A percentile compares a stretch with the other conserved stretches of the same genome.
Evolutionary conservation across 192 early-diverging fungal species (phyloP).

Genomic region (Podila epigama): DNA sequence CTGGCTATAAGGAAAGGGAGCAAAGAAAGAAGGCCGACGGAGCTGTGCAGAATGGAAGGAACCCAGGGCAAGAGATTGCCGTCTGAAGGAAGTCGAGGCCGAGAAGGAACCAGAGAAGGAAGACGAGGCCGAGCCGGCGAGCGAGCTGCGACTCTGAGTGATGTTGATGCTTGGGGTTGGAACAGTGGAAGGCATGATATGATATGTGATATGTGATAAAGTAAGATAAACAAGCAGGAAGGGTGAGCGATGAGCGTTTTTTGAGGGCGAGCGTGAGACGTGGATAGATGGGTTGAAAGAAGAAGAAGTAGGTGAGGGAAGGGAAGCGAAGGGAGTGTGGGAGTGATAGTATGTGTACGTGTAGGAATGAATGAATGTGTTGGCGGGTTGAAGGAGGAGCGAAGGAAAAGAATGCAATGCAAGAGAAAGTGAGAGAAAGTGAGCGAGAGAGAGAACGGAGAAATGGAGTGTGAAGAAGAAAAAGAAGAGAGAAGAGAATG

Average conservation of each 20-base stretch:
- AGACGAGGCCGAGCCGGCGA: conserved; percentile 11
- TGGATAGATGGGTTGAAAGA: neutral
- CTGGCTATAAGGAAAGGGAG: conserved; percentile 34
- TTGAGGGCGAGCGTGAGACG: conserved; percentile 8
- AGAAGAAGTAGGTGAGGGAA: neutral
- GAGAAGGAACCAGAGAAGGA: conserved; percentile 9
- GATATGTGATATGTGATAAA: neutral
- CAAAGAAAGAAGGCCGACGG: conserved; percentile 38
- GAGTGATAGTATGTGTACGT: neutral
- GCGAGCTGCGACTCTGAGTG: conserved; percentile 1
- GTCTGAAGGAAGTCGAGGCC: conserved; percentile 10
- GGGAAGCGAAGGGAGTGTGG: neutral
- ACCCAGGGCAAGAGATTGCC: neutral
- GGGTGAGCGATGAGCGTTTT: too few relatives aligned
- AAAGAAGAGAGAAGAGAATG: conserved; percentile 1
- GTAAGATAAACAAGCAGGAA: neutral
- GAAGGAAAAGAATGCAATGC: neutral
- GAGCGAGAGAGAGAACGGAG: neutral
- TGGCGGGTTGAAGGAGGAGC: neutral
- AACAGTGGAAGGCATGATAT: conserved; percentile 23
- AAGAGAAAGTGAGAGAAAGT: neutral
- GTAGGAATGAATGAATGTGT: neutral
- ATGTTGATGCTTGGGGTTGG: conserved; percentile 39
- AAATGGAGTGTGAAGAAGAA: neutral
- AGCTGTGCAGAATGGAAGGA: conserved; percentile 41